phyloP scores from a whole-genome alignment of 768 basidiomycete species.

The Candolleomyces efflorescens region DNA sequence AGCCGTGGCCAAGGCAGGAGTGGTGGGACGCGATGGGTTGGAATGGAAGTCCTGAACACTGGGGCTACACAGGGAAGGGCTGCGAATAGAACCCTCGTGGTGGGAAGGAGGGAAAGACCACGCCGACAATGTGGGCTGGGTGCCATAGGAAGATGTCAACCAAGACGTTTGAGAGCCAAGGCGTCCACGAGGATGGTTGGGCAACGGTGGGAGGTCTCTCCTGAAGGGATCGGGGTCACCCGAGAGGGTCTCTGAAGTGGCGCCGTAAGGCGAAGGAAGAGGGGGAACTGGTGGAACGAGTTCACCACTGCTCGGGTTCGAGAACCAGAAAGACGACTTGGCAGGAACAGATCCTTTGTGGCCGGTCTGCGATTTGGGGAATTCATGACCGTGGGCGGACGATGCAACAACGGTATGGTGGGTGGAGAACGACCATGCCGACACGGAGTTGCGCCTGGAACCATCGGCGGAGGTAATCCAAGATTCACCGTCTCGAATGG shows the following conservation, averaged over 20 bases:
- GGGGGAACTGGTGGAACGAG: slow-evolving; percentile 68
- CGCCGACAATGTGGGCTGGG: slow-evolving; percentile 53
- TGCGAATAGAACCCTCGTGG: slow-evolving; percentile 27
- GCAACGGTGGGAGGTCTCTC: slow-evolving; percentile 41
- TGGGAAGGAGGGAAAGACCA: slow-evolving; percentile 66
- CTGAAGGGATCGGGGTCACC: slow-evolving; percentile 63
- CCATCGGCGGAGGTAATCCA: slow-evolving; percentile 71
- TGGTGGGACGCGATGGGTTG: slow-evolving; percentile 40
- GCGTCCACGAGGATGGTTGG: slow-evolving; percentile 40
- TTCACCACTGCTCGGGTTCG: slow-evolving; percentile 36
- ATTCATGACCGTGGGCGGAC: slow-evolving; percentile 29
- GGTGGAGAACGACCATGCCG: slow-evolving; percentile 72
- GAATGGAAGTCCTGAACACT: slow-evolving; percentile 41
- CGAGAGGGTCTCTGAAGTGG: slow-evolving; percentile 36
- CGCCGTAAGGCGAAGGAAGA: slow-evolving; percentile 56
- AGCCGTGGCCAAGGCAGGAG: slow-evolving; percentile 52
- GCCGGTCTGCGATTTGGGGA: slow-evolving; percentile 29
- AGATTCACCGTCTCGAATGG: slow-evolving; percentile 69
- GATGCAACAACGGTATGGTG: slow-evolving; percentile 43
- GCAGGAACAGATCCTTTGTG: slow-evolving; percentile 41
- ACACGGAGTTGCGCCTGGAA: slow-evolving; percentile 53
- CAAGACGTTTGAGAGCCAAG: slow-evolving; percentile 69
- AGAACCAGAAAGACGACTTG: slow-evolving; percentile 66
- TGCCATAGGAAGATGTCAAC: slow-evolving; percentile 61
- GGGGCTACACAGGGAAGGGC: no score